These are phyloP conservation scores for Macaranga tanarius DNA, from an alignment of 441 rosid species.

Conservation along the genomic window DNA sequence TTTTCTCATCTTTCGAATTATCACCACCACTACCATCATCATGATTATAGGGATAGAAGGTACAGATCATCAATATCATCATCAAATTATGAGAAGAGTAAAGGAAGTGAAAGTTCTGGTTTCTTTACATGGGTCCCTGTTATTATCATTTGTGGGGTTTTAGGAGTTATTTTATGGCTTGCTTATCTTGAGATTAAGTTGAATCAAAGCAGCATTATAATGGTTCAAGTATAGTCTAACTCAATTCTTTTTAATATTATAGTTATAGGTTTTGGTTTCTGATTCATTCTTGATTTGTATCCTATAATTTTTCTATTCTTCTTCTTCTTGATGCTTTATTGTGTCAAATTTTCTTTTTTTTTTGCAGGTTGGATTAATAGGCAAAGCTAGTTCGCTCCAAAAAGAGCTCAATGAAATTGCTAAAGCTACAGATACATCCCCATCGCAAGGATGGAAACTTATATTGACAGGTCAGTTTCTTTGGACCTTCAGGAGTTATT, in stretches of 20 bases:
- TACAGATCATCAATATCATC: neutral
- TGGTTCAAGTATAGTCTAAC: slow-evolving; percentile 21
- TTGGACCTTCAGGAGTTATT: neutral
- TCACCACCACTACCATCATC: slow-evolving; percentile 4
- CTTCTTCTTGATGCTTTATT: neutral
- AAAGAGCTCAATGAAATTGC: slow-evolving; percentile 25
- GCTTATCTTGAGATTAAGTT: neutral
- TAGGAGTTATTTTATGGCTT: slow-evolving; percentile 4
- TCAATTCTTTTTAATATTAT: too few relatives aligned
- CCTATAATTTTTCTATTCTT: neutral
- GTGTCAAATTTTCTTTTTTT: neutral
- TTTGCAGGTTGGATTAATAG: slow-evolving; percentile 23
- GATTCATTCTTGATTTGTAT: too few relatives aligned
- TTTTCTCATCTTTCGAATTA: neutral
- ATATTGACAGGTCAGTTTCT: slow-evolving; percentile 18
- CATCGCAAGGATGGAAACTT: slow-evolving; percentile 25
- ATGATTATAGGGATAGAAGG: neutral
- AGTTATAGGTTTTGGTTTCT: too few relatives aligned
- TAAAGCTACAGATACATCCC: slow-evolving; percentile 14
- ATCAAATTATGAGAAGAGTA: neutral
- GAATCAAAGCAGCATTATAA: slow-evolving; percentile 10
- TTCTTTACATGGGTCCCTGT: neutral
- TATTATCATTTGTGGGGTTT: neutral
- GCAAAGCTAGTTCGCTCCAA: slow-evolving; percentile 21
- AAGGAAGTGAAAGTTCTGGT: neutral